Evolutionary conservation across 2,329 filamentous ascomycete genomes (phyloP).

Genomic region (Hypomyces perniciosus): DNA sequence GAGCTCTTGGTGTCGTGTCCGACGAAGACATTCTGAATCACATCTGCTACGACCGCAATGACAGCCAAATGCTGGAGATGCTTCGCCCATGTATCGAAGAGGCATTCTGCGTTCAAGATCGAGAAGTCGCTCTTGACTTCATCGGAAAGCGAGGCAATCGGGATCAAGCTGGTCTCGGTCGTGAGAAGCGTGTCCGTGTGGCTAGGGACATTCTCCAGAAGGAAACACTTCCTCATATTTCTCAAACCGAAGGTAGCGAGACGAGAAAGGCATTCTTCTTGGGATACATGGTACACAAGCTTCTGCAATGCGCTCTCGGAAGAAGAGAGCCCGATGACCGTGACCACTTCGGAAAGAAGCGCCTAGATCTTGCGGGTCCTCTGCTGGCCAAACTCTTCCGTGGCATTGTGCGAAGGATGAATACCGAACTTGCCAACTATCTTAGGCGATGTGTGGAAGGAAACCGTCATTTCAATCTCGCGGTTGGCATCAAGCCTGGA

Average conservation of each 20-base stretch:
- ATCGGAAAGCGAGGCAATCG: slow-evolving; percentile 85
- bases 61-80: slow-evolving; percentile 97
- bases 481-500: slow-evolving; percentile 82
- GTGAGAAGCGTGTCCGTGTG: slow-evolving; percentile 85
- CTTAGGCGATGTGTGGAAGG: slow-evolving; percentile 88
- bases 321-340: slow-evolving; percentile 92
- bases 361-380: slow-evolving; percentile 88
- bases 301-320: slow-evolving; percentile 88
- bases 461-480: slow-evolving; percentile 82
- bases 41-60: slow-evolving; percentile 91
- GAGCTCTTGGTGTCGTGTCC: slow-evolving; percentile 89
- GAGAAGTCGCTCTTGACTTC: slow-evolving; percentile 88
- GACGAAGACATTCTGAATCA: slow-evolving; percentile 98
- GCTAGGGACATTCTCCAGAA: slow-evolving; percentile 94
- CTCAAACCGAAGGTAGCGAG: slow-evolving; percentile 88
- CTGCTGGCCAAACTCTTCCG: slow-evolving; percentile 95
- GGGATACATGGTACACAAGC: slow-evolving; percentile 96
- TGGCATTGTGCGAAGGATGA: slow-evolving; percentile 82
- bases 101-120: slow-evolving; percentile 91
- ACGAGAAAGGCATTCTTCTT: slow-evolving; percentile 97
- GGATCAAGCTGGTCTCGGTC: slow-evolving; percentile 55
- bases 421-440: slow-evolving; percentile 84
- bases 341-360: slow-evolving; percentile 99
- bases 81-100: slow-evolving; percentile 96
- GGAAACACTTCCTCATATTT: slow-evolving; percentile 94